Base-by-base conservation (phyloP, 768 basidiomycete species). In the Tylopilus subfusipes region DNA sequence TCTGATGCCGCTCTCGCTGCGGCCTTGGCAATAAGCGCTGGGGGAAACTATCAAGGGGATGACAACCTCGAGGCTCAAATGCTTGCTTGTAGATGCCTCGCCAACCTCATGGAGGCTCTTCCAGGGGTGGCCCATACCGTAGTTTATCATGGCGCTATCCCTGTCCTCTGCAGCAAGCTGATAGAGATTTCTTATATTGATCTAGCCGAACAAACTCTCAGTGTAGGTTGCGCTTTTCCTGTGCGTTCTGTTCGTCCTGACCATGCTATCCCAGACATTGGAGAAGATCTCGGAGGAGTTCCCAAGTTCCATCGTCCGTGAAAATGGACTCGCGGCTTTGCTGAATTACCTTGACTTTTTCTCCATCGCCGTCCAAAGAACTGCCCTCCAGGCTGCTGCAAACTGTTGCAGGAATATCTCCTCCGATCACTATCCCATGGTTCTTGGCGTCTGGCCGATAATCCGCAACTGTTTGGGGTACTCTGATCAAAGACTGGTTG, bases 251-350 rank as follows among this genome's bases (percentile, higher is more conserved):
- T 45, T 47, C 48, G 29, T 53, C 46, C 61, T 56, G 57, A 64
- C 50, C 46, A 56, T 52, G 43, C 45, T 63, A 46, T 51, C 34
- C 13, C 67, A 98, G 96, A 99, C 96, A 0, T 77, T 97, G 76
- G 93, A 98, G 75, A 99, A 99, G 75, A 95, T 99, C 33, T 96
- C 96, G 4, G 93, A 96, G 68, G 97, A 98, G 71, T 95, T 94
- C 61, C 95, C 97, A 1, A 88, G 89, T 59, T 85, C 94, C 16
- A 97, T 99, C 62, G 94, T 97, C 22, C 86, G 93, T 52, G 97
- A 98, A 74, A 93, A 93, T 48, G 97, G 97, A 25, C 79, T 99
- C 19, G 84, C 90, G 11, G 95, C 96, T 25, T 76, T 98, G 36
- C 83, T 98, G 63, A 93, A 91, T 68, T 98, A 91, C 72, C 85